A percentile compares a stretch with the other conserved stretches of the same genome.
Evolutionary conservation across 352 stramenopile species (phyloP).

Genomic region (Aphanomyces euteiches): DNA sequence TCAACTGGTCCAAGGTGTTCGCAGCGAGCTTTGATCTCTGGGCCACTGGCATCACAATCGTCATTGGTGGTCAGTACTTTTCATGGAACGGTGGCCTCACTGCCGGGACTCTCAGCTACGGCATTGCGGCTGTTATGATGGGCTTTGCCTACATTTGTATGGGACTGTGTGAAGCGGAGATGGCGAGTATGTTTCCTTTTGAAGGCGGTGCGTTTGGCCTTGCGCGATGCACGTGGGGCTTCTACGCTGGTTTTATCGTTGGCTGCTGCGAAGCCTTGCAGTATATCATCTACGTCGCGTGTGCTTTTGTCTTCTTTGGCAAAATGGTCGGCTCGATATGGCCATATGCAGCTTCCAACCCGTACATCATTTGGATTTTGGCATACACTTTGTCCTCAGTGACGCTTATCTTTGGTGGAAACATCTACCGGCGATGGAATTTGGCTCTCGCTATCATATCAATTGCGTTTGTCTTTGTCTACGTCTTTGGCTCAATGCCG

Average conservation of each 20-base stretch:
- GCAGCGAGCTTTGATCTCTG: constrained; percentile 16
- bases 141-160: constrained; percentile 40
- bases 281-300: constrained; percentile 26
- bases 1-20: neutral
- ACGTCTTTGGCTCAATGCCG: constrained; percentile 33
- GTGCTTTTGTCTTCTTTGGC: neutral
- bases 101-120: constrained; percentile 45
- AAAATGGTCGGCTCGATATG: constrained; percentile 34
- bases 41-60: constrained; percentile 14
- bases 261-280: constrained; percentile 22
- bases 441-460: constrained; percentile 28
- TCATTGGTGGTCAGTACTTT: constrained; percentile 21
- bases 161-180: constrained; percentile 28
- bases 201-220: constrained; percentile 25
- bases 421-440: constrained; percentile 37
- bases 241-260: constrained; percentile 25
- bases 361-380: constrained; percentile 32
- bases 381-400: constrained; percentile 34
- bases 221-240: constrained; percentile 25
- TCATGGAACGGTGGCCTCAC: constrained; percentile 21
- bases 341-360: constrained; percentile 25
- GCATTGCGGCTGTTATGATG: constrained; percentile 45
- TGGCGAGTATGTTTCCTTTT: constrained; percentile 25
- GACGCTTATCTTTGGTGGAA: constrained; percentile 35
- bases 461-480: constrained; percentile 32